Evolutionary conservation across 78 protist species (phyloP).

Genomic region (Diacronema lutheri): DNA sequence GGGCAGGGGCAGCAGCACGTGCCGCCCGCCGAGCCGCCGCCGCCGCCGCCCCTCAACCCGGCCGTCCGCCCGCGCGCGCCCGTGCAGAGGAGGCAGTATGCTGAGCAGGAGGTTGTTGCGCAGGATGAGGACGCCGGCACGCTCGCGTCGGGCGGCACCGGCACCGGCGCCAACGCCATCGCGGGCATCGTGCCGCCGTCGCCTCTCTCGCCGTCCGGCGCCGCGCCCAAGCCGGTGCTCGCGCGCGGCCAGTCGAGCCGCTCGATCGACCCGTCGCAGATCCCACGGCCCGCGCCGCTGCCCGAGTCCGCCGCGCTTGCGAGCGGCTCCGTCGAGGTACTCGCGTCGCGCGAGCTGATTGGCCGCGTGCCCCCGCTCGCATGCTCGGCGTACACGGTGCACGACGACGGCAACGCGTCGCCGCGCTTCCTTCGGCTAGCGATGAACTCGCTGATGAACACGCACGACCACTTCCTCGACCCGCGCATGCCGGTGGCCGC

Average conservation of each 20-base stretch:
- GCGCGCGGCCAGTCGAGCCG: not conserved
- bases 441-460: not conserved
- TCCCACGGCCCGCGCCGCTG: not conserved
- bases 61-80: no score
- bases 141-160: no score
- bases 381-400: not conserved
- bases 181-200: no score
- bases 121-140: no score
- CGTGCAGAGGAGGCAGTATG: no score
- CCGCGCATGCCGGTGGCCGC: not conserved
- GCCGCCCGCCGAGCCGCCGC: no score
- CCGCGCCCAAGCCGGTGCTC: not conserved
- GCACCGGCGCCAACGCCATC: no score
- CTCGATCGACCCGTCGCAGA: not conserved
- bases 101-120: no score
- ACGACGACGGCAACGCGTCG: conserved; percentile 7
- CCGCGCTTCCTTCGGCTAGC: not conserved
- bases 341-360: not conserved
- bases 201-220: no score
- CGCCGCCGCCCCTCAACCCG: no score
- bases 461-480: not conserved
- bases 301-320: not conserved
- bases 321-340: not conserved
- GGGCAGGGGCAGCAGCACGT: no score
- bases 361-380: not conserved